Conservation (phyloP, 495 filamentous ascomycete species). For the Annulohypoxylon maeteangense region DNA sequence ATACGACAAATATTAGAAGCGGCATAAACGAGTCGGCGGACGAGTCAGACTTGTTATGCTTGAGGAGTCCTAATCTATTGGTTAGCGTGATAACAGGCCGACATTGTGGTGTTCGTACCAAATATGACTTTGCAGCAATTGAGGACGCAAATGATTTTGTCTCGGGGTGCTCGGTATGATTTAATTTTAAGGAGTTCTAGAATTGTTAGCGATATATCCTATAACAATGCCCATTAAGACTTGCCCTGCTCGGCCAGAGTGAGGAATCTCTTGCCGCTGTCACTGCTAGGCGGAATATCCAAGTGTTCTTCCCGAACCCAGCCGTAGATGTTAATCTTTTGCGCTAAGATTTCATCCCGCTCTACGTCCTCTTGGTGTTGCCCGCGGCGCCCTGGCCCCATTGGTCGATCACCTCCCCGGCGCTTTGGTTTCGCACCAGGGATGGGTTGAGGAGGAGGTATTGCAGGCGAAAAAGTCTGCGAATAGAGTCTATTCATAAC, state of each 20-base stretch:
- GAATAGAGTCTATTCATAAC: conserved; percentile 98
- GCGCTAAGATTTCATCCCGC: conserved; percentile 90
- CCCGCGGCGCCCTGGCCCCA: conserved; percentile 85
- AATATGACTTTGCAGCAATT: conserved; percentile 99
- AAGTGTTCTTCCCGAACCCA: conserved; percentile 96
- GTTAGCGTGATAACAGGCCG: conserved; percentile 30
- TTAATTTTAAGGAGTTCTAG: conserved; percentile 93
- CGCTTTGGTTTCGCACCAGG: conserved; percentile 74
- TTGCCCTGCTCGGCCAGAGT: conserved; percentile 86
- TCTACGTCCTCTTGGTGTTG: conserved; percentile 99
- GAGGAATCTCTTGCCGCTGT: conserved; percentile 87
- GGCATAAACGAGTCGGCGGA: conserved; percentile 97
- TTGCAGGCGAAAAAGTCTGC: conserved; percentile 95
- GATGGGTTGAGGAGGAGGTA: conserved; percentile 80
- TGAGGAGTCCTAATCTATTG: conserved; percentile 73
- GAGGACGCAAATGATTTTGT: conserved; percentile 97
- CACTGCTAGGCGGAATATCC: conserved; percentile 87
- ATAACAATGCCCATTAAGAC: conserved; percentile 31
- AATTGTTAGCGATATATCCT: conserved; percentile 41
- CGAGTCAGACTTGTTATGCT: conserved; percentile 90
- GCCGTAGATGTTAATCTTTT: conserved; percentile 95
- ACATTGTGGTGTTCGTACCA: conserved; percentile 62
- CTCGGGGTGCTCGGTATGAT: conserved; percentile 91
- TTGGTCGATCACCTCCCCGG: conserved; percentile 71
- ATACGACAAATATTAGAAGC: conserved; percentile 92